Percentiles rank a stretch among this genome's conserved stretches.
Evolutionary conservation across 495 filamentous ascomycete species (phyloP).

Genomic region (Talaromyces nanjingensis): DNA sequence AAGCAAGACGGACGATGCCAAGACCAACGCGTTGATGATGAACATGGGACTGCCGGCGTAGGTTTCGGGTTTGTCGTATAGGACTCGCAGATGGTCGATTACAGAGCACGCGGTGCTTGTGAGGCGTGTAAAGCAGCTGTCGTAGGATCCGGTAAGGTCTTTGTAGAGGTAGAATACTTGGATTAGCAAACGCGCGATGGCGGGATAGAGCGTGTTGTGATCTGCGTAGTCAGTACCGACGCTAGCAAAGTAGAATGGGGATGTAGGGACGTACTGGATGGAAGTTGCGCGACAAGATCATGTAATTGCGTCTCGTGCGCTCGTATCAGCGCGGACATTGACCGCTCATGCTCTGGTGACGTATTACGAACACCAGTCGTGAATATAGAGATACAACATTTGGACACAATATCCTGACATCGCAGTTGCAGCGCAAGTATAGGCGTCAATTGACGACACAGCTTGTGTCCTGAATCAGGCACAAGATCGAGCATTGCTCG

Average conservation of each 20-base stretch:
- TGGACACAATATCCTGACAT: constrained; percentile 29
- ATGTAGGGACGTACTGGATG: constrained; percentile 17
- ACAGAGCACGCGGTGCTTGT: constrained; percentile 27
- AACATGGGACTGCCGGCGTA: constrained; percentile 26
- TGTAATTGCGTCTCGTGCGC: constrained; percentile 28
- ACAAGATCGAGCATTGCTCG: constrained; percentile 24
- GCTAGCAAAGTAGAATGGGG: too few species aligned
- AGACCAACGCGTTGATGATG: constrained; percentile 20
- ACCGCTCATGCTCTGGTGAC: constrained; percentile 29
- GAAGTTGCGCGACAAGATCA: constrained; percentile 25
- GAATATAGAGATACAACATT: constrained; percentile 26
- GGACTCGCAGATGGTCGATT: constrained; percentile 24
- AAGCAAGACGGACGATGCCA: constrained; percentile 31
- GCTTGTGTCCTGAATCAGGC: constrained; percentile 25
- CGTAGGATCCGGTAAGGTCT: constrained; percentile 21
- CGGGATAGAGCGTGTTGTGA: constrained; percentile 26
- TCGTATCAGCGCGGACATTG: constrained; percentile 28
- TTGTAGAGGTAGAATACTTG: constrained; percentile 40
- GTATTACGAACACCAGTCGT: constrained; percentile 35
- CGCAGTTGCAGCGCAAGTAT: constrained; percentile 26
- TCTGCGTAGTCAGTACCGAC: constrained; percentile 12
- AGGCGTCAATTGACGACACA: constrained; percentile 26
- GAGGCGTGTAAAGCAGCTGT: constrained; percentile 26
- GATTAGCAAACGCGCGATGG: constrained; percentile 28
- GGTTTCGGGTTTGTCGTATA: constrained; percentile 16